Base-by-base conservation (phyloP, 2,329 filamentous ascomycete species). In the Fusarium sp. region DNA sequence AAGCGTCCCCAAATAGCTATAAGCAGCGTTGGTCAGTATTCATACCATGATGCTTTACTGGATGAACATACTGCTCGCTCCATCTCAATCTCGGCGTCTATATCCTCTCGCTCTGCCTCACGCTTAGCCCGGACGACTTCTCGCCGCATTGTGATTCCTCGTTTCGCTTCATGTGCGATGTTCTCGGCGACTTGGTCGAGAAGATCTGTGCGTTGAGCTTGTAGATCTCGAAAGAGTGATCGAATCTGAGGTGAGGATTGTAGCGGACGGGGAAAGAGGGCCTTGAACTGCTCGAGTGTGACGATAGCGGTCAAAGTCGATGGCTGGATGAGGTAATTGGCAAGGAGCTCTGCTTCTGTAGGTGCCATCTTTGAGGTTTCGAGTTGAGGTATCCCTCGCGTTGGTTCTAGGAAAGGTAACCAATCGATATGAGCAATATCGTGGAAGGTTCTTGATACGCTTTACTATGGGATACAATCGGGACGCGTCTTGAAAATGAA, bases 271-370 rank as follows among this genome's bases (percentile, higher is more conserved):
- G 94, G 94, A 77, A 97, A 96, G 45, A 95, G 86, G 33, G 91
- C 86, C 46, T 89, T 90, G 84, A 97, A 97, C 72, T 94, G 89
- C 63, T 90, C 86, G 50, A 94, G 86, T 12, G 93, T 91, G 74
- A 94, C 85, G 77, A 94, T 88, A 71, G 91, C 88, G 45, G 92
- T 91, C 41, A 97, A 86, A 33, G 92, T 87, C 12, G 94, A 91
- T 17, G 94, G 93, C 35, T 91, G 86, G 39, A 97, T 88, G 65
- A 97, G 89, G 80, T 95, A 97, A 81, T 92, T 91, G 77, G 87
- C 86, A 56, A 97, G 88, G 72, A 97, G 93, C 33, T 90, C 88
- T 62, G 89, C 85, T 83, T 97, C 94, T 47, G 90, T 91, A 13
- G 92, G 91, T 7, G 93, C 85, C 92, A 94, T 94, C 67, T 70